Conservation (phyloP, 257 asterid species). For the Galeopsis tetrahit region DNA sequence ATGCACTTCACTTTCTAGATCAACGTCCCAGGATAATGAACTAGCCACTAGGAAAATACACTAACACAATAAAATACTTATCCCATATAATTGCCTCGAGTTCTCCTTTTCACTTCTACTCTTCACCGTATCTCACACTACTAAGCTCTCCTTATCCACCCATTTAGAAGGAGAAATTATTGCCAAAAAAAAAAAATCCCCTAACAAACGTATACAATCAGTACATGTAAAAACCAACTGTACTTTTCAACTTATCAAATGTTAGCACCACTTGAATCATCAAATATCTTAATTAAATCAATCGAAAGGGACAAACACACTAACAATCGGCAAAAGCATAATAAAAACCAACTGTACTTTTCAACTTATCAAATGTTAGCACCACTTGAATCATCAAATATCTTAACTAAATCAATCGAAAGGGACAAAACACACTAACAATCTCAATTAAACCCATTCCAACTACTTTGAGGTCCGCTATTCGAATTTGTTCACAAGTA, state of each 20-base stretch:
- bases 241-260: neutral
- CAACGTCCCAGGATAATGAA: neutral
- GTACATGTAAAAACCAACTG: neutral
- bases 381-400: slow-evolving; percentile 8
- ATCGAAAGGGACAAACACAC: neutral
- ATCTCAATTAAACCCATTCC: neutral
- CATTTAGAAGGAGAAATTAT: neutral
- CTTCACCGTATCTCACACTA: neutral
- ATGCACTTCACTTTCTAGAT: neutral
- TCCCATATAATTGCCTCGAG: neutral
- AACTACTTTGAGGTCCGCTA: neutral
- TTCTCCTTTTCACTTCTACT: neutral
- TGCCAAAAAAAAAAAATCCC: neutral
- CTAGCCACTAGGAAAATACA: neutral
- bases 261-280: neutral
- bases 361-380: neutral
- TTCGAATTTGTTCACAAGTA: neutral
- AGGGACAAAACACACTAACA: neutral
- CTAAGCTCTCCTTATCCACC: neutral
- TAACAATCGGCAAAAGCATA: slow-evolving; percentile 4
- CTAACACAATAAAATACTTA: neutral
- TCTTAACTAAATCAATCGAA: neutral
- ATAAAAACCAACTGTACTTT: neutral
- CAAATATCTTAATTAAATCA: slow-evolving; percentile 15
- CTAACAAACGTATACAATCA: neutral